phyloP scores from a whole-genome alignment of 192 early-diverging fungal genomes.

The Cetraspora pellucida region DNA sequence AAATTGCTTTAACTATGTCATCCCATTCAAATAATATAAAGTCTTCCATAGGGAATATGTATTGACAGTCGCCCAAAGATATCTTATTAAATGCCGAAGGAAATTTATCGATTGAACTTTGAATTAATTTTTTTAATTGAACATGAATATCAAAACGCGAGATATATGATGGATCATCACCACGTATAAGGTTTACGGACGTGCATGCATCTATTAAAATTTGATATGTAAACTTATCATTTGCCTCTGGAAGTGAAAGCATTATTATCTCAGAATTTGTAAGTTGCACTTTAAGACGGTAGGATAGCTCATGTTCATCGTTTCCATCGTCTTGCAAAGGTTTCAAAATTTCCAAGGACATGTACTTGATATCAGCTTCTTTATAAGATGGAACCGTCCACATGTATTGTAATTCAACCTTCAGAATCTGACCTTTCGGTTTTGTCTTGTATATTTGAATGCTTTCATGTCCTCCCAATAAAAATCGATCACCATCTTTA shows the following conservation, averaged over 20 bases:
- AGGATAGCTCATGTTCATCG: not conserved
- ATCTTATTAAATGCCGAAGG: not conserved
- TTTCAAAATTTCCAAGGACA: not conserved
- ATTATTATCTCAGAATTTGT: not conserved
- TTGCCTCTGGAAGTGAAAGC: not conserved
- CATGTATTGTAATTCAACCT: constrained; percentile 9
- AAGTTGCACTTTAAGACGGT: not conserved
- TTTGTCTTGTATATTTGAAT: constrained; percentile 4
- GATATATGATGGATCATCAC: not conserved
- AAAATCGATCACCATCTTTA: not conserved
- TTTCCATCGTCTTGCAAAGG: not conserved
- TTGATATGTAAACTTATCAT: not conserved
- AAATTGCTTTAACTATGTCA: not conserved
- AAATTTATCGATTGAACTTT: not conserved
- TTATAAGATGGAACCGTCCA: not conserved
- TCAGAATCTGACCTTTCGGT: not conserved
- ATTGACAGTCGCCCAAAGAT: not conserved
- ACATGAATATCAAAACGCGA: not conserved
- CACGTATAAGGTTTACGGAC: not conserved
- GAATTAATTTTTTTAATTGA: constrained; percentile 3
- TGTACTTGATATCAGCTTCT: not conserved
- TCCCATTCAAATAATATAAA: constrained; percentile 8
- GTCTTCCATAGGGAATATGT: not conserved
- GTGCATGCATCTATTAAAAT: not conserved
- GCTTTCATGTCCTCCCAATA: not conserved